Conservation (phyloP, 2,329 filamentous ascomycete genomes). For the Xylariales sp. region DNA sequence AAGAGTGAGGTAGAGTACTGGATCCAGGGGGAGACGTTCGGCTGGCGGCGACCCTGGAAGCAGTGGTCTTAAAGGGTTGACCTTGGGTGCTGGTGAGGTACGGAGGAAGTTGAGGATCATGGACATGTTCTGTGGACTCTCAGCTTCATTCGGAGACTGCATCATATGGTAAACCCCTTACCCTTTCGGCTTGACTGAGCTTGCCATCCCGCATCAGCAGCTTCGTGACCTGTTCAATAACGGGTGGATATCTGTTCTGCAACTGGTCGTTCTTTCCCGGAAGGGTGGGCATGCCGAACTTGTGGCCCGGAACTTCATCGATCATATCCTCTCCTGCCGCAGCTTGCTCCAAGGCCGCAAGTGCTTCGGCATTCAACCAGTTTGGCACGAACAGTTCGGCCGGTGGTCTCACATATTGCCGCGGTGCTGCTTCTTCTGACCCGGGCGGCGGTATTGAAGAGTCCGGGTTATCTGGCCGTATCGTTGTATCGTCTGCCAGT, state of each 20-base stretch:
- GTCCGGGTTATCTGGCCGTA: slow-evolving; percentile 8
- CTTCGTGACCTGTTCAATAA: slow-evolving; percentile 83
- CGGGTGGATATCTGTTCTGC: slow-evolving; percentile 78
- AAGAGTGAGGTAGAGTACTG: slow-evolving; percentile 80
- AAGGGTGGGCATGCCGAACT: slow-evolving; percentile 68
- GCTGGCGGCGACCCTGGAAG: slow-evolving; percentile 73
- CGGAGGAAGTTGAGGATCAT: slow-evolving; percentile 79
- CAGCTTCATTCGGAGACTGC: too few relatives aligned
- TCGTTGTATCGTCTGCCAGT: slow-evolving; percentile 16
- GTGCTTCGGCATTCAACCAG: slow-evolving; percentile 22
- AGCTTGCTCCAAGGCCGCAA: slow-evolving; percentile 23
- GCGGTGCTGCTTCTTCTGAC: too few relatives aligned
- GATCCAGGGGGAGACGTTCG: slow-evolving; percentile 79
- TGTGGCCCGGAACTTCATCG: slow-evolving; percentile 54
- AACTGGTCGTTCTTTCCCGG: slow-evolving; percentile 52
- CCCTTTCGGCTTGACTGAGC: slow-evolving; percentile 82
- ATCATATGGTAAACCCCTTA: too few relatives aligned
- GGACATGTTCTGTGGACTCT: slow-evolving; percentile 87
- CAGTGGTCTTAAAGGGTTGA: slow-evolving; percentile 66
- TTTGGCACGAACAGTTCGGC: slow-evolving; percentile 24
- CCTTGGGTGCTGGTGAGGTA: slow-evolving; percentile 72
- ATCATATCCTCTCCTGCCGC: slow-evolving; percentile 20
- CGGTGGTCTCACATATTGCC: slow-evolving; percentile 11
- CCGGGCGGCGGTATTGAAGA: slow-evolving; percentile 9
- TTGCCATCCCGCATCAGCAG: slow-evolving; percentile 90